Conservation (phyloP, 78 protist genomes). For the Cavenderia fasciculata region DNA sequence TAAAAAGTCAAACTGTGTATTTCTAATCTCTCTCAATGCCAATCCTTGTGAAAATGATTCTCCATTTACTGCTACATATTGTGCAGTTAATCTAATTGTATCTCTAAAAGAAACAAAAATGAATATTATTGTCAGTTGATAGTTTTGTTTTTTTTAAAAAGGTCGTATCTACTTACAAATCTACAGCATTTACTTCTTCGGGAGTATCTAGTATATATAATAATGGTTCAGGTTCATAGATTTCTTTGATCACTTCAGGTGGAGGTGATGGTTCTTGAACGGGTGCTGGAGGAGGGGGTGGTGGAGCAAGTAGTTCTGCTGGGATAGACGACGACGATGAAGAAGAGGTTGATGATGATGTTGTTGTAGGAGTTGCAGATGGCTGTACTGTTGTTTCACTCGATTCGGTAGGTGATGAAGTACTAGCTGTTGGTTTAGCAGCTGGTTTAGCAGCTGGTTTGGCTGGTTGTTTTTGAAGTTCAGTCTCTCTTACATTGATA, state of each 20-base stretch:
- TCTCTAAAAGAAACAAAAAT: conserved; percentile 1
- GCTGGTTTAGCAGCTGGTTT: neutral
- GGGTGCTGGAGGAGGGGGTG: conserved; percentile 2
- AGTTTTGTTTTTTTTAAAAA: neutral
- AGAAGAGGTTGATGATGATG: conserved; percentile 7
- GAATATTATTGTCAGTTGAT: neutral
- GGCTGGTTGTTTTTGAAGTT: neutral
- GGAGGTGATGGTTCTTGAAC: conserved; percentile 36
- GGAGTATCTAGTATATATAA: conserved; percentile 64
- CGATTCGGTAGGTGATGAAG: neutral
- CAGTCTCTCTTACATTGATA: neutral
- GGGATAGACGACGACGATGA: neutral
- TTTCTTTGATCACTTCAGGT: conserved; percentile 21
- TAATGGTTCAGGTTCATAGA: conserved; percentile 51
- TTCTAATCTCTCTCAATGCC: conserved; percentile 63
- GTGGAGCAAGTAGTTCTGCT: neutral
- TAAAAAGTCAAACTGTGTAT: conserved; percentile 85
- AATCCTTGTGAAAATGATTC: conserved; percentile 63
- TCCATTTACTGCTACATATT: conserved; percentile 83
- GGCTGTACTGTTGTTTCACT: neutral
- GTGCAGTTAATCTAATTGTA: conserved; percentile 85
- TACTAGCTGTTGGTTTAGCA: neutral
- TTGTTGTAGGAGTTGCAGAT: neutral
- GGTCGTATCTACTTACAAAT: conserved; percentile 34
- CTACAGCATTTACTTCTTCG: conserved; percentile 48